Evolutionary conservation across 2,329 filamentous ascomycete species (phyloP).

Genomic region (Aureobasidium musti): DNA sequence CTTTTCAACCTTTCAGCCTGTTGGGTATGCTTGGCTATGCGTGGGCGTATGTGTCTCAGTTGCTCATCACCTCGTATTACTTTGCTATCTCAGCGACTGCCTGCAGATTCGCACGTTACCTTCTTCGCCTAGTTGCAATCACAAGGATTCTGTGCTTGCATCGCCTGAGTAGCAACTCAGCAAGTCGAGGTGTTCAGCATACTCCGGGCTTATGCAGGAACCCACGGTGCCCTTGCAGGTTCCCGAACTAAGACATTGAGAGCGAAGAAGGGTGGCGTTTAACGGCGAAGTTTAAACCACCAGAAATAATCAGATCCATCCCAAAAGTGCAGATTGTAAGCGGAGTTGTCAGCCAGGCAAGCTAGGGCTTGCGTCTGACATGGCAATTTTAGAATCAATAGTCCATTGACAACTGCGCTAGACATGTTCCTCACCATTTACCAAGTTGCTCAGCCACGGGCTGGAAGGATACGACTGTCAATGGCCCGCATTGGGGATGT

Average conservation of each 20-base stretch:
- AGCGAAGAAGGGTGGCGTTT: slow-evolving; percentile 16
- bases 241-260: slow-evolving; percentile 17
- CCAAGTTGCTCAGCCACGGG: slow-evolving; percentile 15
- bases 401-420: slow-evolving; percentile 18
- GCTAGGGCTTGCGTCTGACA: background rate
- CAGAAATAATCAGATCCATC: slow-evolving; percentile 5
- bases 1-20: slow-evolving; percentile 22
- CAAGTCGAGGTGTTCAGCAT: background rate
- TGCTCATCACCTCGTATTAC: background rate
- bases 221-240: slow-evolving; percentile 14
- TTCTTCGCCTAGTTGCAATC: background rate
- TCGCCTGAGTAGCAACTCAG: background rate
- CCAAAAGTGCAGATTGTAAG: background rate
- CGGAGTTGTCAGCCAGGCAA: slow-evolving; percentile 20
- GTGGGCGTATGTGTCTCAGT: slow-evolving; percentile 6
- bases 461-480: slow-evolving; percentile 15
- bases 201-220: slow-evolving; percentile 25
- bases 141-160: background rate
- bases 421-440: background rate
- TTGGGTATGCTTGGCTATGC: slow-evolving; percentile 1
- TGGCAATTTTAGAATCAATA: slow-evolving; percentile 27
- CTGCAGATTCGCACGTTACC: background rate
- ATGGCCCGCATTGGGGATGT: slow-evolving; percentile 21
- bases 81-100: background rate
- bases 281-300: slow-evolving; percentile 18